Evolutionary conservation across 768 basidiomycete genomes (phyloP).

Genomic region (Podaxis sp.): DNA sequence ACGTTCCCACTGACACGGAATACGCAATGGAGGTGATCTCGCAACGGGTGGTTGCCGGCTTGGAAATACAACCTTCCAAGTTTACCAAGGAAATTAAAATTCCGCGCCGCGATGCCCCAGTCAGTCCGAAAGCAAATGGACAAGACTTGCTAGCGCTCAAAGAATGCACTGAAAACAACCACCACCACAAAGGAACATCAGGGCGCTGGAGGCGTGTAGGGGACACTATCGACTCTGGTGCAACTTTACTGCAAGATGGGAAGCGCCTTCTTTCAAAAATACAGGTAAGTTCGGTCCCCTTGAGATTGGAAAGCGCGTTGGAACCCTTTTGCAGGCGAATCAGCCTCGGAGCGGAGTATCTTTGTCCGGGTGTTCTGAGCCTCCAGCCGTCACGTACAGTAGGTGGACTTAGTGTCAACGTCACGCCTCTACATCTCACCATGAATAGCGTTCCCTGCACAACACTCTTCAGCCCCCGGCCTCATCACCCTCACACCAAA

Average conservation of each 20-base stretch:
- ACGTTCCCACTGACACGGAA: constrained; percentile 64
- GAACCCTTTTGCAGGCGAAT: neutral
- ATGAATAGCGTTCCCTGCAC: constrained; percentile 53
- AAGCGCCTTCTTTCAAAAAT: neutral
- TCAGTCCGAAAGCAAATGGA: neutral
- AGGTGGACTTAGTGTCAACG: neutral
- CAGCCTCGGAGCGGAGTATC: neutral
- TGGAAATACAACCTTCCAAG: constrained; percentile 37
- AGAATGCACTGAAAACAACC: neutral
- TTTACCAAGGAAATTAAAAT: neutral
- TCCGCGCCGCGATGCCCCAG: neutral
- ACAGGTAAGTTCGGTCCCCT: neutral
- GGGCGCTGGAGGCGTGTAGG: neutral
- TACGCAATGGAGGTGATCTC: constrained; percentile 70
- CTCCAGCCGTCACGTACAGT: neutral
- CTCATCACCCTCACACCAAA: constrained; percentile 52
- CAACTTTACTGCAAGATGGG: neutral
- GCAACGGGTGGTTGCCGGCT: constrained; percentile 50
- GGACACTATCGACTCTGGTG: neutral
- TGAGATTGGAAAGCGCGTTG: no score
- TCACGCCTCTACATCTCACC: neutral
- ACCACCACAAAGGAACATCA: neutral
- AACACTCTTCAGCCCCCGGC: constrained; percentile 50
- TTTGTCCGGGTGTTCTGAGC: no score
- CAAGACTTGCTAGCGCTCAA: neutral